A percentile compares a stretch with the other conserved stretches of the same genome.
Evolutionary conservation across 192 early-diverging fungal genomes (phyloP).

Genomic region (Umbelopsis sp.): DNA sequence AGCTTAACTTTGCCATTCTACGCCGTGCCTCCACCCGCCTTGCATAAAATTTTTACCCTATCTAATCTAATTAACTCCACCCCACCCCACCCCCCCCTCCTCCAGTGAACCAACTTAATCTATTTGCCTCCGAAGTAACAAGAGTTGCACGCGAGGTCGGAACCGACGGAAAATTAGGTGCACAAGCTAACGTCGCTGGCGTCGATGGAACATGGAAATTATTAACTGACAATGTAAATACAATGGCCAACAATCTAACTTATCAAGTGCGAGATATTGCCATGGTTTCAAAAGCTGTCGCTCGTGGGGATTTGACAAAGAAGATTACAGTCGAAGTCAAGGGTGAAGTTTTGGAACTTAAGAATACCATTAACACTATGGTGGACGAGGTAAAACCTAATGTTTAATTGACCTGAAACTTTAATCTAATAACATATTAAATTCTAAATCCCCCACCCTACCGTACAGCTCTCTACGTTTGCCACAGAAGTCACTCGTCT

Average conservation of each 20-base stretch:
- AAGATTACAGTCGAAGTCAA: conserved; percentile 60
- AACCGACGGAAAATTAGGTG: conserved; percentile 63
- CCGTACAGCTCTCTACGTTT: conserved; percentile 43
- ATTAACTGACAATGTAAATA: conserved; percentile 67
- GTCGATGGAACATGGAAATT: conserved; percentile 67
- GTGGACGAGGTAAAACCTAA: conserved; percentile 53
- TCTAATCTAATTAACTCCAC: neutral
- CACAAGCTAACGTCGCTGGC: conserved; percentile 59
- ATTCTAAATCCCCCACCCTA: too few species aligned
- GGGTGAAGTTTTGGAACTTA: conserved; percentile 58
- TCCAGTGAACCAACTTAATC: conserved; percentile 54
- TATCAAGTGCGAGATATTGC: conserved; percentile 69
- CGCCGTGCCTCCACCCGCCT: too few species aligned
- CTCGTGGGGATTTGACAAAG: conserved; percentile 56
- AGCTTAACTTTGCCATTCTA: too few species aligned
- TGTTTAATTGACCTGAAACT: too few species aligned
- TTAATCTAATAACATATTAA: too few species aligned
- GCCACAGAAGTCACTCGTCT: conserved; percentile 62
- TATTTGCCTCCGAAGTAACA: conserved; percentile 60
- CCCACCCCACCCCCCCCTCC: neutral
- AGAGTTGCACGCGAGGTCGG: conserved; percentile 71
- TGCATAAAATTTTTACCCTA: neutral
- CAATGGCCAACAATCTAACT: conserved; percentile 65
- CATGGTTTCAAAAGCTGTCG: conserved; percentile 60
- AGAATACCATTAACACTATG: conserved; percentile 58